Conservation (phyloP, 1,284 basidiomycete species). For the Puccinia hordei region DNA sequence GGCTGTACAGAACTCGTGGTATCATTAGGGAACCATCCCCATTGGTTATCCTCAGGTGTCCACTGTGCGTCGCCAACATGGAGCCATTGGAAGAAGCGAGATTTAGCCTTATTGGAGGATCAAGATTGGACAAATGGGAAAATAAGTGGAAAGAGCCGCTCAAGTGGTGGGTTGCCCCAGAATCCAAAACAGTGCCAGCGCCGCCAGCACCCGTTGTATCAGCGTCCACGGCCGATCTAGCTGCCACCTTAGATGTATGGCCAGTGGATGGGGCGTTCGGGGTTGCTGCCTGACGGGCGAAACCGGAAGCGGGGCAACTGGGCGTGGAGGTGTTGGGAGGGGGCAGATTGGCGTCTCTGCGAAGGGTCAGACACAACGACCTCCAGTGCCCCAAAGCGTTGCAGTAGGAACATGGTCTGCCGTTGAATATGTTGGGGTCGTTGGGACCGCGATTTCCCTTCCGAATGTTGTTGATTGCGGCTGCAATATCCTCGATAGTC, state of each 20-base stretch:
- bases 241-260: neutral
- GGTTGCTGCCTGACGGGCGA: constrained; percentile 9
- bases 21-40: neutral
- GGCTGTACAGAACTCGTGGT: constrained; percentile 3
- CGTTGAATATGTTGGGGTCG: neutral
- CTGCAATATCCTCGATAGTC: neutral
- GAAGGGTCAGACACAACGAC: neutral
- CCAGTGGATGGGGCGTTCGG: neutral
- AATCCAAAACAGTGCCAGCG: constrained; percentile 21
- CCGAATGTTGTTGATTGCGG: constrained; percentile 14
- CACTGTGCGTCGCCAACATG: constrained; percentile 17
- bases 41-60: neutral
- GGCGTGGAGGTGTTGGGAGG: neutral
- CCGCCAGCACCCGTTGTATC: neutral
- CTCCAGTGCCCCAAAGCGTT: neutral
- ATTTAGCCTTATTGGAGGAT: neutral
- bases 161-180: constrained; percentile 12
- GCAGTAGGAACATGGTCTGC: neutral
- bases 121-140: neutral
- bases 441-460: neutral
- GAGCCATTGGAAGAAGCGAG: neutral
- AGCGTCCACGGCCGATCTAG: neutral
- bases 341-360: constrained; percentile 1
- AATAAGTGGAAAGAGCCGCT: neutral
- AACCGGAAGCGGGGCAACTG: constrained; percentile 22